Evolutionary conservation across 2,329 filamentous ascomycete species (phyloP).

Genomic region (Talaromyces sp.): DNA sequence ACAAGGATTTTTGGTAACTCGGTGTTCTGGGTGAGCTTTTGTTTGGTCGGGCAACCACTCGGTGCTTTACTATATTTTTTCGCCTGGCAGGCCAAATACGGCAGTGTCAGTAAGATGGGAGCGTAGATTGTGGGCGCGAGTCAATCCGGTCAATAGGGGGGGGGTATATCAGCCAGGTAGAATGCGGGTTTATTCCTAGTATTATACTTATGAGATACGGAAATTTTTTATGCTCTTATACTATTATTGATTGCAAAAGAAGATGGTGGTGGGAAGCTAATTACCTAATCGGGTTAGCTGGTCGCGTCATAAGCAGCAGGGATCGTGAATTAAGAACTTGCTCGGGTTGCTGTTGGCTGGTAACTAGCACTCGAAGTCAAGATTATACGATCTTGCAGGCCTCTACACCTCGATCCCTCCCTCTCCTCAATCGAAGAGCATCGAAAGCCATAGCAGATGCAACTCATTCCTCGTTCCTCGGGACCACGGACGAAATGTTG

Average conservation of each 20-base stretch:
- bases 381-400: not conserved
- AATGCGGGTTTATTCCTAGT: not conserved
- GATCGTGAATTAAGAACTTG: not conserved
- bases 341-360: not conserved
- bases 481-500: not conserved
- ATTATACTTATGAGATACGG: not conserved
- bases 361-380: not conserved
- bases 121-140: not conserved
- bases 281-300: not conserved
- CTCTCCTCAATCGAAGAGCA: not conserved
- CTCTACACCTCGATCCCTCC: not conserved
- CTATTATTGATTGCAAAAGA: not conserved
- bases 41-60: slow-evolving; percentile 88
- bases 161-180: not conserved
- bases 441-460: not conserved
- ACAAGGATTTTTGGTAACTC: slow-evolving; percentile 82
- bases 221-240: not conserved
- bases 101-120: slow-evolving; percentile 57
- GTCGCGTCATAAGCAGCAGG: not conserved
- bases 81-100: slow-evolving; percentile 97
- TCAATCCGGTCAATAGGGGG: not conserved
- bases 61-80: slow-evolving; percentile 94
- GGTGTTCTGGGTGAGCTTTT: slow-evolving; percentile 96
- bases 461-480: not conserved
- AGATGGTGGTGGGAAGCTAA: not conserved